Conservation (phyloP, 768 basidiomycete genomes). For the Psilocybe cyanescens region DNA sequence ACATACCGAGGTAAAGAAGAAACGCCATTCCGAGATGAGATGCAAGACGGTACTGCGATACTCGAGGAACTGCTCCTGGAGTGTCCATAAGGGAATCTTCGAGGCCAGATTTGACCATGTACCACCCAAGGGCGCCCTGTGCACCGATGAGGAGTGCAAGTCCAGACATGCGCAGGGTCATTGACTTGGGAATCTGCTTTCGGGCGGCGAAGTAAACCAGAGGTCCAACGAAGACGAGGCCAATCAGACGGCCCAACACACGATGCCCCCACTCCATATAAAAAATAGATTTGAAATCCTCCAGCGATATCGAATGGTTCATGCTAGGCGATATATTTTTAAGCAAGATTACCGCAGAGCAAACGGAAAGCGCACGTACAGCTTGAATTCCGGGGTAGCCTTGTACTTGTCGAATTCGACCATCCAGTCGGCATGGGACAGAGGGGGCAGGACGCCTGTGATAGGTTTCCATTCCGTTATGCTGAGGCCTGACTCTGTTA, state of each 20-base stretch:
- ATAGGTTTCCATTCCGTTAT: conserved; percentile 99
- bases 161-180: conserved; percentile 67
- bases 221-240: conserved; percentile 82
- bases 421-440: conserved; percentile 77
- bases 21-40: conserved; percentile 94
- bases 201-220: conserved; percentile 78
- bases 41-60: conserved; percentile 95
- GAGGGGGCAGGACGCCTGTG: conserved; percentile 85
- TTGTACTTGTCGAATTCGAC: conserved; percentile 94
- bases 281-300: conserved; percentile 96
- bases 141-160: conserved; percentile 85
- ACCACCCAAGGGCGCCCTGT: conserved; percentile 96
- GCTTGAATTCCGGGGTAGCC: conserved; percentile 91
- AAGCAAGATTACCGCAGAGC: neutral
- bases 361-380: conserved; percentile 54
- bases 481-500: conserved; percentile 96
- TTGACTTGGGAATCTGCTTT: conserved; percentile 65
- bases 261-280: conserved; percentile 99
- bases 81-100: conserved; percentile 80
- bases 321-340: conserved; percentile 49
- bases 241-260: conserved; percentile 86
- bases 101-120: conserved; percentile 98
- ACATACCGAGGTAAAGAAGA: conserved; percentile 92
- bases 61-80: conserved; percentile 88
- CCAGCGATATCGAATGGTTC: conserved; percentile 85